Conservation (phyloP, 192 early-diverging fungal species). For the Coemansia guatemalensis region DNA sequence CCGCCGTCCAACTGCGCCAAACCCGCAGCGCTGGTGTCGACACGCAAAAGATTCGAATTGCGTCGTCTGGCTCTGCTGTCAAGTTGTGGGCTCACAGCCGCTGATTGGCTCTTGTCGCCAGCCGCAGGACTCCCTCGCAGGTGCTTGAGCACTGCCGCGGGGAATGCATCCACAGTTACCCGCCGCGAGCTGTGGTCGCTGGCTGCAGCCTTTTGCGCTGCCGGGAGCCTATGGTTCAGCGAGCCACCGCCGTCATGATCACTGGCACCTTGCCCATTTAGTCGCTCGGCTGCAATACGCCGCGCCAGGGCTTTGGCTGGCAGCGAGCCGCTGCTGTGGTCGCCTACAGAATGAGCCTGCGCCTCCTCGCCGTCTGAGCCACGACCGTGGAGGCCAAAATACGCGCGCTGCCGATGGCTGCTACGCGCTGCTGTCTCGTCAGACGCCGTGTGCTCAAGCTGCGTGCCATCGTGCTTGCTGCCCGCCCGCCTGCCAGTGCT, state of each 20-base stretch:
- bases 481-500: slow-evolving; percentile 11
- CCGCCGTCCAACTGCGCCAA: slow-evolving; percentile 10
- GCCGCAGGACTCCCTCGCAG: slow-evolving; percentile 20
- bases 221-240: background rate
- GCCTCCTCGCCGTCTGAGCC: background rate
- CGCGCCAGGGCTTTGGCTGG: background rate
- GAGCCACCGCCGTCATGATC: background rate
- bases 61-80: slow-evolving; percentile 18
- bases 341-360: background rate
- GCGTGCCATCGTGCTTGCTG: background rate
- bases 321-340: slow-evolving; percentile 14
- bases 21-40: slow-evolving; percentile 27
- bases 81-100: slow-evolving; percentile 20
- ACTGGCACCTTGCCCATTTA: background rate
- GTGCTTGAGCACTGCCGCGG: slow-evolving; percentile 44
- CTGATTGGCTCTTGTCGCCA: slow-evolving; percentile 2
- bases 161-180: slow-evolving; percentile 53
- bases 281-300: background rate
- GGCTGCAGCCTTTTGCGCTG: background rate
- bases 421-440: background rate
- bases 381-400: background rate
- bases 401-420: background rate
- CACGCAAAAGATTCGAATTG: slow-evolving; percentile 21
- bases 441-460: background rate
- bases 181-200: slow-evolving; percentile 31